Conservation (phyloP, 2,329 filamentous ascomycete genomes). For the Hypoxylon sp. region DNA sequence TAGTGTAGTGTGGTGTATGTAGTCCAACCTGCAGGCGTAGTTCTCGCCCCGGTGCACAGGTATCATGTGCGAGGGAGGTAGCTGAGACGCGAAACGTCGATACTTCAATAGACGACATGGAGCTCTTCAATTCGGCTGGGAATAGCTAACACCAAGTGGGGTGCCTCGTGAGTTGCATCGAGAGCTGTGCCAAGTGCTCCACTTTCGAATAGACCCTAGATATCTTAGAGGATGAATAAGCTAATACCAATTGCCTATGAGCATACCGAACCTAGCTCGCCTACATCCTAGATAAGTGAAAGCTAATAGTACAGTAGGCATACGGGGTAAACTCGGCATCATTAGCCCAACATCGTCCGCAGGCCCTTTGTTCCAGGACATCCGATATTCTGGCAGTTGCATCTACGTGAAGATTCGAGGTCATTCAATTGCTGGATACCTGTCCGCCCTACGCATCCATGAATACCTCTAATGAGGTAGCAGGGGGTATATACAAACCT, state of each 20-base stretch:
- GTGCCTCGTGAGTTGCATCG: constrained; percentile 34
- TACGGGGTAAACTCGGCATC: constrained; percentile 43
- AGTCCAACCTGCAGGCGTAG: constrained; percentile 5
- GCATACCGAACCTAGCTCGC: background rate
- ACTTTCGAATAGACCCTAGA: constrained; percentile 34
- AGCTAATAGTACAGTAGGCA: constrained; percentile 11
- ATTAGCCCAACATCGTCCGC: constrained; percentile 11
- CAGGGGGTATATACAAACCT: constrained; percentile 2
- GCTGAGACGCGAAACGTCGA: constrained; percentile 30
- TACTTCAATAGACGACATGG: too few species aligned
- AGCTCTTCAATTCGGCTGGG: too few species aligned
- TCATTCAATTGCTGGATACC: constrained; percentile 9
- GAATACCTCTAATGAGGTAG: constrained; percentile 3
- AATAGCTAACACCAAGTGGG: constrained; percentile 16
- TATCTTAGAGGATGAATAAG: constrained; percentile 35
- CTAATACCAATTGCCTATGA: constrained; percentile 22
- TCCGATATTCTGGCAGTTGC: background rate
- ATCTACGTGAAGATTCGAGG: constrained; percentile 10
- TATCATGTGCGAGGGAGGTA: constrained; percentile 19
- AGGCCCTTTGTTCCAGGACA: constrained; percentile 6
- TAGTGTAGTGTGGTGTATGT: background rate
- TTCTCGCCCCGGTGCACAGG: constrained; percentile 14
- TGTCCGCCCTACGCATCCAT: background rate
- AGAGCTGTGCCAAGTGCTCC: constrained; percentile 22
- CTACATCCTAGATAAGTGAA: constrained; percentile 1